phyloP scores from a whole-genome alignment of 2,329 filamentous ascomycete genomes.

The Clonostachys rhizophaga region DNA sequence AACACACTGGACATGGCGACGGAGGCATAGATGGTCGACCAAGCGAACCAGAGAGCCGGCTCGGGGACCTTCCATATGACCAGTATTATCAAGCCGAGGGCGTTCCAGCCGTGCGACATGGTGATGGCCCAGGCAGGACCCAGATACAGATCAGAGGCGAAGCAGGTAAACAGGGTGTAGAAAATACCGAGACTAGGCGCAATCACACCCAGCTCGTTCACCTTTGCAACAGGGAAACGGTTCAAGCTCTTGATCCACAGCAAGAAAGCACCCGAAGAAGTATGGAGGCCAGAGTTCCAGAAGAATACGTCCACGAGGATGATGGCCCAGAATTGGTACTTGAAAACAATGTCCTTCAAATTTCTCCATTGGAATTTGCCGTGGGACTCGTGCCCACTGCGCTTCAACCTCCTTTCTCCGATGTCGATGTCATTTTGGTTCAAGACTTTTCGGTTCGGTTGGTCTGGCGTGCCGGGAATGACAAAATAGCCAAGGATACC shows the following conservation, averaged over 20 bases:
- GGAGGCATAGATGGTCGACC: slow-evolving; percentile 42
- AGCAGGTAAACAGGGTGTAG: slow-evolving; percentile 48
- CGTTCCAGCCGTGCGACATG: slow-evolving; percentile 41
- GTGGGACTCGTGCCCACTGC: slow-evolving; percentile 30
- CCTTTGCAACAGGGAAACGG: slow-evolving; percentile 34
- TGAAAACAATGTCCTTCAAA: slow-evolving; percentile 25
- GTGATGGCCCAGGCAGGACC: slow-evolving; percentile 53
- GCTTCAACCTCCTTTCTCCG: slow-evolving; percentile 36
- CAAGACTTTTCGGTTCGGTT: slow-evolving; percentile 41
- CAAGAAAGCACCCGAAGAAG: slow-evolving; percentile 41
- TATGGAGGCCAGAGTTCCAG: slow-evolving; percentile 47
- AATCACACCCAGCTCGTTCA: slow-evolving; percentile 48
- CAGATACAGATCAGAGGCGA: slow-evolving; percentile 46
- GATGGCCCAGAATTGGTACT: slow-evolving; percentile 44
- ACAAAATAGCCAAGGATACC: slow-evolving; percentile 35
- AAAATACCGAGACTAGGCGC: slow-evolving; percentile 51
- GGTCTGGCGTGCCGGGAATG: slow-evolving; percentile 34
- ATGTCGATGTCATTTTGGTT: slow-evolving; percentile 38
- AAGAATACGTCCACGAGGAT: slow-evolving; percentile 48
- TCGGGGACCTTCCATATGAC: slow-evolving; percentile 53
- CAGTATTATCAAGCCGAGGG: slow-evolving; percentile 46
- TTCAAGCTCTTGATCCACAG: slow-evolving; percentile 54
- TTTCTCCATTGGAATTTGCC: slow-evolving; percentile 24
- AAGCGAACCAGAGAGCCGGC: slow-evolving; percentile 11
- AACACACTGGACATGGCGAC: slow-evolving; percentile 49